Evolutionary conservation across 2,329 filamentous ascomycete genomes (phyloP).

Genomic region (Claviceps capensis): DNA sequence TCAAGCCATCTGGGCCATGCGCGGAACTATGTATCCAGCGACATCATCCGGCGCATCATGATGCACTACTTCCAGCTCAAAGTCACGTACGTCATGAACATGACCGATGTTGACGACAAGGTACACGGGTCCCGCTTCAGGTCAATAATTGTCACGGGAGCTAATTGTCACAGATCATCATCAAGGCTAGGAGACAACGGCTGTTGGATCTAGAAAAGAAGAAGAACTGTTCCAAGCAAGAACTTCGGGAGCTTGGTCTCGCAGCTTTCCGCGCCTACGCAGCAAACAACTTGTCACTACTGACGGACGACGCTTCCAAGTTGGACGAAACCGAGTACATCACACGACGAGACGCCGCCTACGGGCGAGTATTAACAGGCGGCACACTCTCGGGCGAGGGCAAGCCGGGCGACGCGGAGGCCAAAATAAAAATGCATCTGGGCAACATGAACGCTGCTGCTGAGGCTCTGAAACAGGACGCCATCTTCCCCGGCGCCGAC

Average conservation of each 20-base stretch:
- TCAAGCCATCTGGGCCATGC: conserved; percentile 74
- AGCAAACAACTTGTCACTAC: conserved; percentile 38
- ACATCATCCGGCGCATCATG: conserved; percentile 75
- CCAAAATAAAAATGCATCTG: conserved; percentile 84
- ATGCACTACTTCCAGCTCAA: conserved; percentile 72
- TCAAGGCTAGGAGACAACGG: conserved; percentile 60
- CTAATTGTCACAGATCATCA: conserved; percentile 32
- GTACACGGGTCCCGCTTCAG: conserved; percentile 20
- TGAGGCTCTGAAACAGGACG: conserved; percentile 30
- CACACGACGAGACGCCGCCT: conserved; percentile 34
- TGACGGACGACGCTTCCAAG: conserved; percentile 28
- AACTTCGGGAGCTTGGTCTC: conserved; percentile 33
- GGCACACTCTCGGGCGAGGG: conserved; percentile 42
- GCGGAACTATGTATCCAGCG: conserved; percentile 80
- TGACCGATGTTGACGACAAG: conserved; percentile 74
- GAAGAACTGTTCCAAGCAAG: conserved; percentile 41
- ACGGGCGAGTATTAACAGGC: conserved; percentile 40
- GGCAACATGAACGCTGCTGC: conserved; percentile 44
- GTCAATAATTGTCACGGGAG: background rate
- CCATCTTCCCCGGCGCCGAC: conserved; percentile 41
- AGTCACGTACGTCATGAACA: conserved; percentile 84
- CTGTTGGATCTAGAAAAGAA: conserved; percentile 67
- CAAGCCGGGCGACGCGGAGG: conserved; percentile 61
- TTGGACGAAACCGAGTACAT: conserved; percentile 38
- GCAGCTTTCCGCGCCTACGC: conserved; percentile 43